Evolutionary conservation across 73 alveolate genomes (phyloP), one percentile per base, ranked within the genome.

Genomic region (Tetrahymena borealis): DNA sequence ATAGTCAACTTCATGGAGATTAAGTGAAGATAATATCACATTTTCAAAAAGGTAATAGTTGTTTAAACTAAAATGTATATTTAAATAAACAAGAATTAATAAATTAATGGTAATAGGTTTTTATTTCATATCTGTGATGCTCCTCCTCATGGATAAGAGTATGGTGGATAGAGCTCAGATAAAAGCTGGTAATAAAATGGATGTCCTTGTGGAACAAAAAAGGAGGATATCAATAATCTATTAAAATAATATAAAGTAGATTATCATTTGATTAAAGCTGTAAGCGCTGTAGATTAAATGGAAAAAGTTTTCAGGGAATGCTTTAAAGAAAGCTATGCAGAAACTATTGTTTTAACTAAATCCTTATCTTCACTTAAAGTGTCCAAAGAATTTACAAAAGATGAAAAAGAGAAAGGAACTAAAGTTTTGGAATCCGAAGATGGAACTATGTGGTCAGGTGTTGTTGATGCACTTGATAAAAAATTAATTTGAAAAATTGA

Each of bases 71-170:
- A n/a, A n/a, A n/a, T 3, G 28, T 3, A 15, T 24, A 24, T 20
- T 5, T 60, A 3, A 39, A 39, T 9, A 9, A 9, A 39, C 7
- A 9, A 39, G 43, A 39, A 39, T 39, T 13, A 96, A 98, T 94
- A 78, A 32, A 42, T 11, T 79, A 90, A 31, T 24, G 39, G 9
- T 28, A 36, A 39, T 96, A 97, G 98, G 95, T 91, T 94, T 79
- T 33, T 98, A 40, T 98, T 97, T 91, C 99, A 98, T 93, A 93
- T 98, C 11, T 97, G 98, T 79, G 99, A 97, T 93, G 96, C 98
- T 39, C 99, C 99, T 78, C 97, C 99, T 79, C 99, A 98, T 95
- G 99, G 99, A 15, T 18, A 93, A 42, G 95, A 93, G 18, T 93
- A 39, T 85, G 93, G 92, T 38, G 60, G 39, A 78, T 77, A 40